These are phyloP conservation scores for Cercophora scortea DNA, from an alignment of 495 filamentous ascomycete genomes.

Conservation along the genomic window DNA sequence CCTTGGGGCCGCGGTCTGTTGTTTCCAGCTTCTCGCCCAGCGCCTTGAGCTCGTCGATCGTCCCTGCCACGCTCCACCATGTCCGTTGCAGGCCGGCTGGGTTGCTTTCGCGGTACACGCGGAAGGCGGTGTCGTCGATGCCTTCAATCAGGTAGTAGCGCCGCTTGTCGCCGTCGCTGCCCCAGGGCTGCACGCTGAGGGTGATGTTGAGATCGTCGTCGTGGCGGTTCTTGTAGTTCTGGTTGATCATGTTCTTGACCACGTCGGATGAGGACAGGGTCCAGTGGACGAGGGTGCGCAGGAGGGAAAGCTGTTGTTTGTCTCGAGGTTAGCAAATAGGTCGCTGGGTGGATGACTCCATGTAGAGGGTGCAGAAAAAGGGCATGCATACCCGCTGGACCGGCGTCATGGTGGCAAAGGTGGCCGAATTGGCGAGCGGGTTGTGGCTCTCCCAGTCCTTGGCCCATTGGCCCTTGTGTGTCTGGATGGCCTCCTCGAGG, in stretches of 20 bases:
- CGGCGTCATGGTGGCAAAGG: slow-evolving; percentile 71
- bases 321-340: no score
- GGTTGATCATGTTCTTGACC: slow-evolving; percentile 69
- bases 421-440: slow-evolving; percentile 69
- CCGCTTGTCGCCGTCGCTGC: slow-evolving; percentile 80
- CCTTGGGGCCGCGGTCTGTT: slow-evolving; percentile 70
- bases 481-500: slow-evolving; percentile 83
- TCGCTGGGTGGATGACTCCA: no score
- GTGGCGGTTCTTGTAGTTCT: slow-evolving; percentile 84
- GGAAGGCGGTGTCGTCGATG: slow-evolving; percentile 85
- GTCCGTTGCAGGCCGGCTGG: slow-evolving; percentile 65
- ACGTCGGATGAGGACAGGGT: slow-evolving; percentile 82
- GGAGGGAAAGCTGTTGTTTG: slow-evolving; percentile 56
- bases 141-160: slow-evolving; percentile 93
- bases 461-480: slow-evolving; percentile 85
- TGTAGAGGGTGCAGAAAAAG: not conserved
- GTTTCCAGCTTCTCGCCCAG: slow-evolving; percentile 66
- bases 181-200: slow-evolving; percentile 92
- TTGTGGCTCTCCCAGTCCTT: slow-evolving; percentile 78
- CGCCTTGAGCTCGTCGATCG: slow-evolving; percentile 73
- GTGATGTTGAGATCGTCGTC: slow-evolving; percentile 91
- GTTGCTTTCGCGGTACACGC: slow-evolving; percentile 93
- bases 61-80: slow-evolving; percentile 90
- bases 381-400: slow-evolving; percentile 61
- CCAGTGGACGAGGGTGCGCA: slow-evolving; percentile 82